Base-by-base conservation (phyloP, 768 basidiomycete species). In the Lentinula guzmanii region DNA sequence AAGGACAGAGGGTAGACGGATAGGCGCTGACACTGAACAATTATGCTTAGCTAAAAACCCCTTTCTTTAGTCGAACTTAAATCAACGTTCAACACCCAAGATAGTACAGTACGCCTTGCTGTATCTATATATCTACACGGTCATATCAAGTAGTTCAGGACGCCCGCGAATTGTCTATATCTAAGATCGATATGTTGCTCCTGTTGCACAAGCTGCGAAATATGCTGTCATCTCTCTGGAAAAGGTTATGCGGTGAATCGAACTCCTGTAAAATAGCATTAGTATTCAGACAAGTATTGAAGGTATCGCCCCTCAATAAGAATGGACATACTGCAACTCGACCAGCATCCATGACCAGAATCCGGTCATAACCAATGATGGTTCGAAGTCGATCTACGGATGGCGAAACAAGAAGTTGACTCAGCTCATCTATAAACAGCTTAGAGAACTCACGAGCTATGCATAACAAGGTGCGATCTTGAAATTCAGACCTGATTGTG, bases 151-250 rank as follows among this genome's bases (percentile, higher is more conserved):
- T 16, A 41, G 6, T 24, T 48, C 21, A 48, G 2, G 21, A 24
- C 1, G 46, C 4, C 11, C 33, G 28, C 5, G 55, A 41, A 10
- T 60, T 60, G 24, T 61, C 52, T 33, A 86, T 80, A 66, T 86
- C 84, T 15, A 73, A 73, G 11, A 75, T 61, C 0, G 78, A 76
- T 54, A 87, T 82, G 41, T 77, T 76, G 52, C 78, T 80, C 64
- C 81, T 76, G 33, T 82, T 78, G 67, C 87, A 89, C 72, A 91
- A 81, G 21, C 76, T 76, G n/a, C 78, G 74, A 76, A 89, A 90
- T 37, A 86, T 75, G 1, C 87, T 80, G 50, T 75, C 75, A 2
- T 71, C 62, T 6, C 69, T 70, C n/a, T 71, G 67, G 69, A 77
- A 88, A 2, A 88, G 70, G 31, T 77, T 77, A 39, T 75, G 63